Percentiles rank a stretch among this genome's conserved stretches.
These are phyloP conservation scores for Pyricularia grisea DNA, from an alignment of 2,329 filamentous ascomycete genomes.

Conservation along the genomic window DNA sequence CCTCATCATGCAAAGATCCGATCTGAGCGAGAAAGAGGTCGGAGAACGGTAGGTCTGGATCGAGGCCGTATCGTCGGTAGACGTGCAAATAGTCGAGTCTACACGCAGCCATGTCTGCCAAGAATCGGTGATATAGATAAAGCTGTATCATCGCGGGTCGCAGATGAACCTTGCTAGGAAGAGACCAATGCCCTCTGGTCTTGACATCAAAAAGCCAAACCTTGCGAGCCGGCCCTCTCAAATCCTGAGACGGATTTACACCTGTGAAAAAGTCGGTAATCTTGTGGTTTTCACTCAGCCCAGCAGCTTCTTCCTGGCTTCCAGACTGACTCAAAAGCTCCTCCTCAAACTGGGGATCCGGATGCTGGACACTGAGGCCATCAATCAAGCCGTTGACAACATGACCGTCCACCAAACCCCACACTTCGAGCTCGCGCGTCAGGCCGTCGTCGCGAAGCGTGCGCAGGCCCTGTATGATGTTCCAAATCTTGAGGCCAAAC, in stretches of 20 bases:
- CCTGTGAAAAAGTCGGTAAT: constrained; percentile 14
- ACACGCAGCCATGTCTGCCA: constrained; percentile 66
- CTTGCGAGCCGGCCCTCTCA: constrained; percentile 11
- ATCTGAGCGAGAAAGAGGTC: constrained; percentile 72
- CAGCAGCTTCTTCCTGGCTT: constrained; percentile 14
- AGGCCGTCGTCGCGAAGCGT: constrained; percentile 61
- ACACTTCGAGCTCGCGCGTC: constrained; percentile 72
- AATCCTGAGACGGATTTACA: background rate
- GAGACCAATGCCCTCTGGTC: constrained; percentile 56
- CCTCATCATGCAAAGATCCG: constrained; percentile 55
- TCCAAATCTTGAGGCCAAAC: constrained; percentile 81
- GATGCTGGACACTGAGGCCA: constrained; percentile 68
- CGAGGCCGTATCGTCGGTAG: constrained; percentile 62
- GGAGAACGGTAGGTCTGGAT: constrained; percentile 59
- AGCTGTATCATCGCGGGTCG: constrained; percentile 78
- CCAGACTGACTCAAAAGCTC: constrained; percentile 34
- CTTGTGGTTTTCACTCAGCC: background rate
- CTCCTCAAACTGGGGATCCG: constrained; percentile 60
- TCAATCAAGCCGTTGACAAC: constrained; percentile 88
- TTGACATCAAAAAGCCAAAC: constrained; percentile 86
- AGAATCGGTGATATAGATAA: constrained; percentile 78
- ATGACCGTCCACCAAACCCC: constrained; percentile 74
- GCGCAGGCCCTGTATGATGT: constrained; percentile 75
- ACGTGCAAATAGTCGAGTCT: constrained; percentile 60
- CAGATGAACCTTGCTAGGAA: constrained; percentile 57